Base-by-base conservation (phyloP, 352 stramenopile species). In the Paralagenidium karlingii region DNA sequence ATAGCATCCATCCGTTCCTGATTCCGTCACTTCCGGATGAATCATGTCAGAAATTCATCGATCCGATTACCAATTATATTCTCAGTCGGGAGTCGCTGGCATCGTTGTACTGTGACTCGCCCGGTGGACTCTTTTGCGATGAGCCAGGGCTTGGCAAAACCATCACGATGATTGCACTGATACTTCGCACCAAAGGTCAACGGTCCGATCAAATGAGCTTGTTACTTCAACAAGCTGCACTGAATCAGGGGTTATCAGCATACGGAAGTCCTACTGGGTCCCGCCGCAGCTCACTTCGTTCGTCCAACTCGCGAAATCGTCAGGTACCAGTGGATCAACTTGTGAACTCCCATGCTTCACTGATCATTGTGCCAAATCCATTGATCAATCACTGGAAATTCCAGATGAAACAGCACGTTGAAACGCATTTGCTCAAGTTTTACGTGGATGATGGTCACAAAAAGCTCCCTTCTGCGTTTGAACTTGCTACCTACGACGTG, bases 141-240 rank as follows among this genome's bases (percentile, higher is more conserved):
- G 78, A 92, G 20, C 78, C 78, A 18, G 78, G 78, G 0, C 58
- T 92, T 1, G 78, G 78, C 13, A 92, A 92, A 52, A 92, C 78
- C 0, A 86, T 92, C 39, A 89, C 78, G 9, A 87, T 92, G 63
- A 40, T 89, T 7, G 74, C 78, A 19, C 43, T 92, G 21, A 66
- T 92, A 11, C 40, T 91, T 4, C 69, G 78, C 18, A 88, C 78
- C 20, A 81, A 84, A 45, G 73, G 74, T 5, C 66, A 82, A 41
- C 36, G 48, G 0, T 49, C 57, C 1, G 43, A 41, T 9, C 11
- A 21, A 13, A 44, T 30, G 5, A 7, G 22, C 26, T 6, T 31
- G 7, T 34, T 3, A 16, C 3, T 31, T 8, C n/a, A 41, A 41
- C 11, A 13, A 32, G 28, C 15, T 13, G 28, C 28, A 32, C 11